Conservation (phyloP, 2,329 filamentous ascomycete species). For the Colletotrichum noveboracense region DNA sequence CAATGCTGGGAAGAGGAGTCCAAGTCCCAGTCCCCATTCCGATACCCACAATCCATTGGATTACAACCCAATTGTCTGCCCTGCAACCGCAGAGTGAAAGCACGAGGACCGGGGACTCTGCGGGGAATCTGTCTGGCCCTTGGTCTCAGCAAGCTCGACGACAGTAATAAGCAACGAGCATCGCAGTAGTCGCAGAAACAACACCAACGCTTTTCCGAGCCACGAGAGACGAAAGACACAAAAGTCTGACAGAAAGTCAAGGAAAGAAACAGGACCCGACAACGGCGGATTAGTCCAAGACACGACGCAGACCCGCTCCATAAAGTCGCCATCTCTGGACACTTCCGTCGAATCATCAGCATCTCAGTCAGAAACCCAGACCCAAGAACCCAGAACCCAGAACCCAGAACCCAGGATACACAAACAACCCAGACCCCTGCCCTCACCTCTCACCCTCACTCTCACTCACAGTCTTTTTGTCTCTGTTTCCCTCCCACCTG, state of each 20-base stretch:
- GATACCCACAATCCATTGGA: not conserved
- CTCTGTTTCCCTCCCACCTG: not conserved
- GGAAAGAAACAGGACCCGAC: not conserved
- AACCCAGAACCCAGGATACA: not conserved
- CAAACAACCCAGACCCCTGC: conserved; percentile 9
- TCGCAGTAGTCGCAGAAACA: not conserved
- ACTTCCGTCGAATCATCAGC: not conserved
- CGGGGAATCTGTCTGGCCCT: not conserved
- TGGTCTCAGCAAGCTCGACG: not conserved
- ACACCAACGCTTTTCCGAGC: not conserved
- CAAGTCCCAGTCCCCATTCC: not conserved
- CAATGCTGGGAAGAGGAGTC: not conserved
- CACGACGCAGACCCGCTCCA: not conserved
- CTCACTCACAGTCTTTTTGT: not conserved
- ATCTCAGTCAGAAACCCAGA: not conserved
- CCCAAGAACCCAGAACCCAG: not conserved
- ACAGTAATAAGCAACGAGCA: conserved; percentile 1
- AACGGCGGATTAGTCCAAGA: not conserved
- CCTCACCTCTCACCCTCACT: not conserved
- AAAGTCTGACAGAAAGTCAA: not conserved
- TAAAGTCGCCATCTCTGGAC: not conserved
- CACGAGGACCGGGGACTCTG: not conserved
- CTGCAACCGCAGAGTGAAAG: not conserved
- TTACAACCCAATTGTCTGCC: not conserved
- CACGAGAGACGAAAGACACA: not conserved